Conservation (phyloP, 2,329 filamentous ascomycete genomes). For the Botrytis cinerea region DNA sequence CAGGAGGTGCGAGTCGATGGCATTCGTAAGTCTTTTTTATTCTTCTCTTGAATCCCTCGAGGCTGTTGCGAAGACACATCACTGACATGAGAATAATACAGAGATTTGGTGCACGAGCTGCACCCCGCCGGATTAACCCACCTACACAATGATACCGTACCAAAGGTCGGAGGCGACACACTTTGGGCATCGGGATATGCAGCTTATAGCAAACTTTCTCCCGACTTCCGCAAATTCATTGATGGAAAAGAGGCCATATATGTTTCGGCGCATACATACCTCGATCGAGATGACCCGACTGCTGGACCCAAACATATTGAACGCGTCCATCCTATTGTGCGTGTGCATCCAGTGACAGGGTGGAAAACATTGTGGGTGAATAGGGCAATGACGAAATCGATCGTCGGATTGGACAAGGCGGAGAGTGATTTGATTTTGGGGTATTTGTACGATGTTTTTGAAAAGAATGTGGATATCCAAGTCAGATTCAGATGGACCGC, state of each 20-base stretch:
- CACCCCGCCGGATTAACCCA: slow-evolving; percentile 72
- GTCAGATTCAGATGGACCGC: slow-evolving; percentile 72
- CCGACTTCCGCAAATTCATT: slow-evolving; percentile 68
- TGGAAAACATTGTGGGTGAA: slow-evolving; percentile 77
- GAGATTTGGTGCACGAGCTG: slow-evolving; percentile 68
- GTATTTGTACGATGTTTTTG: slow-evolving; percentile 69
- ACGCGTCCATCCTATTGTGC: slow-evolving; percentile 66
- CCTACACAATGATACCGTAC: slow-evolving; percentile 67
- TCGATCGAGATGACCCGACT: slow-evolving; percentile 62
- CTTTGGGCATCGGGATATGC: slow-evolving; percentile 72
- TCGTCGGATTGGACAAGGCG: slow-evolving; percentile 67
- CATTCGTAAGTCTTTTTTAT: slow-evolving; percentile 49
- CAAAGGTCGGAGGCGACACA: slow-evolving; percentile 64
- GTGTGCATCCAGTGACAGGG: slow-evolving; percentile 70
- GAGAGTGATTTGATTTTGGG: slow-evolving; percentile 69
- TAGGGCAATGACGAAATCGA: slow-evolving; percentile 65
- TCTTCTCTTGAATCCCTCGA: background rate
- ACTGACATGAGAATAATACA: background rate
- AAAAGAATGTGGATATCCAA: slow-evolving; percentile 69
- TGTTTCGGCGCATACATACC: slow-evolving; percentile 64
- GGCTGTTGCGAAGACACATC: background rate
- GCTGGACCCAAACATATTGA: slow-evolving; percentile 67
- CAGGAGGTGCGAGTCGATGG: slow-evolving; percentile 68
- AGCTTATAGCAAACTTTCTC: slow-evolving; percentile 73
- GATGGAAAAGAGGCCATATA: slow-evolving; percentile 68